A percentile compares a stretch with the other conserved stretches of the same genome.
These are phyloP conservation scores for Termitomyces sp. DNA, from an alignment of 768 basidiomycete species.

Conservation along the genomic window DNA sequence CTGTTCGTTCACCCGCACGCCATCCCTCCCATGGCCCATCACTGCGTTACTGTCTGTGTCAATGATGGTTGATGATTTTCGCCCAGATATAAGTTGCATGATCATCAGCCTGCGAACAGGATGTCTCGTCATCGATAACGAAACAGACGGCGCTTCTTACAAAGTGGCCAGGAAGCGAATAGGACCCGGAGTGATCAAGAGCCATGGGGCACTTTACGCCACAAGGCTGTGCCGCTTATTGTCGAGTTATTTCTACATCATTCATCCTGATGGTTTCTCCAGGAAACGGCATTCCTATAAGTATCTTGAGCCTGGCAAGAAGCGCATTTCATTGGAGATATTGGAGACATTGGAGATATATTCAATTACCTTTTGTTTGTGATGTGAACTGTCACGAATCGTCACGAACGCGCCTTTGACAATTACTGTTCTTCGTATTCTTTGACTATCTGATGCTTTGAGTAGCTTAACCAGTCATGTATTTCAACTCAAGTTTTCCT, in stretches of 20 bases:
- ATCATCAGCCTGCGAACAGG: not conserved
- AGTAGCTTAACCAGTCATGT: not conserved
- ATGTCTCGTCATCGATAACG: not conserved
- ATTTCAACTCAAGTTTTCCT: not conserved
- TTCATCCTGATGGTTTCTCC: too few relatives aligned
- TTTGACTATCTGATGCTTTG: not conserved
- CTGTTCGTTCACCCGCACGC: not conserved
- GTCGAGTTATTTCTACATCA: not conserved
- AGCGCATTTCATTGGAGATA: too few relatives aligned
- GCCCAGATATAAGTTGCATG: not conserved
- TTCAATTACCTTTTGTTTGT: too few relatives aligned
- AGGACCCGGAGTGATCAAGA: not conserved
- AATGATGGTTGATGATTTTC: not conserved
- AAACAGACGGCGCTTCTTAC: not conserved
- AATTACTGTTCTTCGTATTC: not conserved
- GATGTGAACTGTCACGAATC: too few relatives aligned
- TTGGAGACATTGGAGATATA: too few relatives aligned
- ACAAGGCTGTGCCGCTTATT: not conserved
- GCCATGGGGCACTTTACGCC: not conserved
- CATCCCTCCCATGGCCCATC: not conserved
- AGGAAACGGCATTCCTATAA: too few relatives aligned
- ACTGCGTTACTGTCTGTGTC: not conserved
- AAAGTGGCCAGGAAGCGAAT: not conserved
- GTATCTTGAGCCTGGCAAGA: too few relatives aligned
- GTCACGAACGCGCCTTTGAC: not conserved